Evolutionary conservation across 345 rosid species (phyloP).

Genomic region (Bruguiera parviflora): DNA sequence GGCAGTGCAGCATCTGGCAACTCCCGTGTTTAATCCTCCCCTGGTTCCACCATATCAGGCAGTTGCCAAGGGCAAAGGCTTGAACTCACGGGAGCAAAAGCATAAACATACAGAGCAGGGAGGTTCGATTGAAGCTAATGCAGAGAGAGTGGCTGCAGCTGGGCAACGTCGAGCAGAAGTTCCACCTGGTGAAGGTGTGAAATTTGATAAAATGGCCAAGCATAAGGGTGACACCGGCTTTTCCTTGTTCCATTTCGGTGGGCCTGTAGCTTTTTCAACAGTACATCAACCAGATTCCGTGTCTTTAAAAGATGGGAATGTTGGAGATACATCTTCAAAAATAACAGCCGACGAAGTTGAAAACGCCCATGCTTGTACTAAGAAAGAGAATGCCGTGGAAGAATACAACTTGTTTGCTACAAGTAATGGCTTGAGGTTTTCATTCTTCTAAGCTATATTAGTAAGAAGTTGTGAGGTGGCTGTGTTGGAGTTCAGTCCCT

Average conservation of each 20-base stretch:
- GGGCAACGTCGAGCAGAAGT: slow-evolving; percentile 25
- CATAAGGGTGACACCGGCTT: slow-evolving; percentile 40
- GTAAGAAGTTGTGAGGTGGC: slow-evolving; percentile 36
- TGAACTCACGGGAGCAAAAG: slow-evolving; percentile 38
- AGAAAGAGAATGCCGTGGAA: slow-evolving; percentile 51
- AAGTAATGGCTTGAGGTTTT: slow-evolving; percentile 60
- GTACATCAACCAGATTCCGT: slow-evolving; percentile 39
- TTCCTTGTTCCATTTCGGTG: slow-evolving; percentile 89
- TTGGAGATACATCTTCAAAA: slow-evolving; percentile 45
- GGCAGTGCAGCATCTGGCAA: slow-evolving; percentile 43
- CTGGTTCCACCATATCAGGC: slow-evolving; percentile 56
- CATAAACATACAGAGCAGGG: slow-evolving; percentile 26
- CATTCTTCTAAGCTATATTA: slow-evolving; percentile 42
- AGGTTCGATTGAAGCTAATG: slow-evolving; percentile 21
- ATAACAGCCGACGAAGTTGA: slow-evolving; percentile 45
- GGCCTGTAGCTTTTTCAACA: slow-evolving; percentile 63
- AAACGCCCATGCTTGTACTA: slow-evolving; percentile 42
- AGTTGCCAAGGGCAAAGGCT: slow-evolving; percentile 40
- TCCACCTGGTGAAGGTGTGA: slow-evolving; percentile 29
- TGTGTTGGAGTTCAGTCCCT: slow-evolving; percentile 31
- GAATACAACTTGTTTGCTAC: slow-evolving; percentile 90
- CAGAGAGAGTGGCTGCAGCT: slow-evolving; percentile 36
- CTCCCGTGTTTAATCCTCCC: slow-evolving; percentile 44
- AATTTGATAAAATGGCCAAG: slow-evolving; percentile 28
- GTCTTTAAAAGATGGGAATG: slow-evolving; percentile 39